A percentile compares a stretch with the other conserved stretches of the same genome.
Evolutionary conservation across 768 basidiomycete genomes (phyloP).

Genomic region (Asterophora parasitica): DNA sequence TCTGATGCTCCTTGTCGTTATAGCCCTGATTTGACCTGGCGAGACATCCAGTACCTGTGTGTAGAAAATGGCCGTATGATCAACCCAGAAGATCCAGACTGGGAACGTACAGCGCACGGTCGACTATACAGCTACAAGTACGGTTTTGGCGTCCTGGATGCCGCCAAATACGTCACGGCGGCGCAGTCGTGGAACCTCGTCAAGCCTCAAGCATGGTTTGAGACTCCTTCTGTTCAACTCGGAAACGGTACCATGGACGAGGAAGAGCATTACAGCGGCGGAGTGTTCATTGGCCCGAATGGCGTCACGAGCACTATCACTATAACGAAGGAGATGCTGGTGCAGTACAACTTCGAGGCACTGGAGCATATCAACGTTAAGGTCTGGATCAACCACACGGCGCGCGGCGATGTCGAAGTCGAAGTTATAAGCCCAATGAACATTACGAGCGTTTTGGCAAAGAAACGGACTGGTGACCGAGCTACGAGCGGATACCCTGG

Average conservation of each 20-base stretch:
- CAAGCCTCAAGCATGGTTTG: constrained; percentile 92
- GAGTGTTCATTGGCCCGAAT: constrained; percentile 56
- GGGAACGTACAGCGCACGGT: constrained; percentile 77
- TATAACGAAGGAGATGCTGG: constrained; percentile 62
- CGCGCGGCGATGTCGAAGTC: constrained; percentile 91
- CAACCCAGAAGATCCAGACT: constrained; percentile 89
- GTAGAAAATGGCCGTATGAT: constrained; percentile 72
- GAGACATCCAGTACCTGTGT: constrained; percentile 90
- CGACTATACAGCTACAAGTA: constrained; percentile 82
- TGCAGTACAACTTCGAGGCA: constrained; percentile 72
- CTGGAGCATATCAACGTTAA: constrained; percentile 91
- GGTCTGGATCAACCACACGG: constrained; percentile 88
- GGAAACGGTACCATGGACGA: constrained; percentile 54
- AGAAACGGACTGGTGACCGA: constrained; percentile 59
- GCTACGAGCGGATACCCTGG: constrained; percentile 74
- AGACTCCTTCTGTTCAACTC: constrained; percentile 67
- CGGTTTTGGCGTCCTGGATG: constrained; percentile 88
- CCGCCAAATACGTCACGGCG: constrained; percentile 72
- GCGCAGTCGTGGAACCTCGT: constrained; percentile 82
- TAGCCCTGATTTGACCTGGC: constrained; percentile 94
- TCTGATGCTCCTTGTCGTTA: constrained; percentile 6
- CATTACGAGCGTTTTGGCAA: constrained; percentile 79
- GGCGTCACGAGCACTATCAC: constrained; percentile 64
- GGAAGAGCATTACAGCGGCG: constrained; percentile 53
- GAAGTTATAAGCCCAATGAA: constrained; percentile 83